A percentile compares a stretch with the other conserved stretches of the same genome.
These are phyloP conservation scores for Tetracentron sinense DNA, from an alignment of 164 flowering plant species.

Conservation along the genomic window DNA sequence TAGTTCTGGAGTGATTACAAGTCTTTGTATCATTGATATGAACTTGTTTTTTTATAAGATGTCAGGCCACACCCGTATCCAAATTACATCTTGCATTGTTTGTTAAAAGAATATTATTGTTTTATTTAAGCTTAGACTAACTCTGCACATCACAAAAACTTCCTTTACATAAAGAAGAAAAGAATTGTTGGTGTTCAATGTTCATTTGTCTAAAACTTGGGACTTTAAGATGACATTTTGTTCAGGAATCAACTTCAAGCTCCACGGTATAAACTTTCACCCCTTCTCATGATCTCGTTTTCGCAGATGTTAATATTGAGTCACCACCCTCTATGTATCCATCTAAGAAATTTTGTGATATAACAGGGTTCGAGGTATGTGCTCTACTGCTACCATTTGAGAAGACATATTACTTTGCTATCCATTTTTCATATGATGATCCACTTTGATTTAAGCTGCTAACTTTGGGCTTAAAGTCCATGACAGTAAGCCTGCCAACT, in stretches of 20 bases:
- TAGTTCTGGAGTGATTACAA: neutral
- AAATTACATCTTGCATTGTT: neutral
- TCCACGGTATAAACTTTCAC: neutral
- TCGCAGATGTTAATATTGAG: slow-evolving; percentile 79
- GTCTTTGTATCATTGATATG: too few species aligned
- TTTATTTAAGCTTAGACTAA: neutral
- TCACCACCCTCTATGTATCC: slow-evolving; percentile 87
- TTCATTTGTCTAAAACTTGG: too few species aligned
- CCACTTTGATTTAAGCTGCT: too few species aligned
- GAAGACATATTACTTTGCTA: too few species aligned
- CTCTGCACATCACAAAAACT: neutral
- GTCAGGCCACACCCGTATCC: too few species aligned
- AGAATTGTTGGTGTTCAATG: too few species aligned
- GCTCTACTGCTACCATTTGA: neutral
- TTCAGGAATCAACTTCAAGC: neutral
- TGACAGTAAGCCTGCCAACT: too few species aligned
- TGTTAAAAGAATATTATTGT: neutral
- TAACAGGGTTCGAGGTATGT: slow-evolving; percentile 84
- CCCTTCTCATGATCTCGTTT: slow-evolving; percentile 6
- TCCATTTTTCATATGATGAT: too few species aligned
- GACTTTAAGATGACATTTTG: too few species aligned
- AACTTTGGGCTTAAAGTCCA: too few species aligned
- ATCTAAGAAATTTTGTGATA: slow-evolving; percentile 70
- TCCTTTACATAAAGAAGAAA: neutral
- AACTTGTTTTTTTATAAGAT: too few species aligned